Conservation (phyloP, 1,284 basidiomycete genomes). For the Leccinum griseonigrum region DNA sequence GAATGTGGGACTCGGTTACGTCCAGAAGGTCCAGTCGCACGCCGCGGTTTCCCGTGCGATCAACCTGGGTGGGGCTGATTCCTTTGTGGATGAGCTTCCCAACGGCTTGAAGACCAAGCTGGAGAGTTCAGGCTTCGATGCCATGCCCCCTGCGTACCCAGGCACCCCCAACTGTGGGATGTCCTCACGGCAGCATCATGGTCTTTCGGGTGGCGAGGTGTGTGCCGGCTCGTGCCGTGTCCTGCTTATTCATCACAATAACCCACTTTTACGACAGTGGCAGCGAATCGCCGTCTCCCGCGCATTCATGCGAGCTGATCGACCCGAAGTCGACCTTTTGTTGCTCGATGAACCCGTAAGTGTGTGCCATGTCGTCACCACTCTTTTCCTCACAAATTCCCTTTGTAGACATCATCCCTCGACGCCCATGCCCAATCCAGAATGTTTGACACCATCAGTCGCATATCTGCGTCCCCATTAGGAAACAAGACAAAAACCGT, state of each 20-base stretch:
- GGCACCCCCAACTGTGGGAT: slow-evolving; percentile 22
- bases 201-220: slow-evolving; percentile 78
- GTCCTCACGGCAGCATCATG: slow-evolving; percentile 46
- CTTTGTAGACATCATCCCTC: slow-evolving; percentile 66
- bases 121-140: slow-evolving; percentile 58
- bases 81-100: slow-evolving; percentile 60
- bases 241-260: slow-evolving; percentile 19
- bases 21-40: slow-evolving; percentile 52
- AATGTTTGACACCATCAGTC: slow-evolving; percentile 71
- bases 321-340: slow-evolving; percentile 73
- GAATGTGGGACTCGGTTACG: slow-evolving; percentile 76
- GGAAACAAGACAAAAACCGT: slow-evolving; percentile 66
- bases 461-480: slow-evolving; percentile 52
- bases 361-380: slow-evolving; percentile 16
- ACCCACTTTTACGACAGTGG: slow-evolving; percentile 53
- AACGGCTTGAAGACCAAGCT: slow-evolving; percentile 65
- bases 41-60: slow-evolving; percentile 60
- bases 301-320: slow-evolving; percentile 76
- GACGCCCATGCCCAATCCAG: slow-evolving; percentile 79
- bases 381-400: slow-evolving; percentile 4
- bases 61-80: slow-evolving; percentile 61
- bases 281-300: slow-evolving; percentile 80
- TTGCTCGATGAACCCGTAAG: slow-evolving; percentile 79
- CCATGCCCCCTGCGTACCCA: slow-evolving; percentile 39
- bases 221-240: slow-evolving; percentile 17